Percentiles rank a stretch among this genome's conserved stretches.
Evolutionary conservation across 768 basidiomycete genomes (phyloP).

Genomic region (Kwoniella sp.): DNA sequence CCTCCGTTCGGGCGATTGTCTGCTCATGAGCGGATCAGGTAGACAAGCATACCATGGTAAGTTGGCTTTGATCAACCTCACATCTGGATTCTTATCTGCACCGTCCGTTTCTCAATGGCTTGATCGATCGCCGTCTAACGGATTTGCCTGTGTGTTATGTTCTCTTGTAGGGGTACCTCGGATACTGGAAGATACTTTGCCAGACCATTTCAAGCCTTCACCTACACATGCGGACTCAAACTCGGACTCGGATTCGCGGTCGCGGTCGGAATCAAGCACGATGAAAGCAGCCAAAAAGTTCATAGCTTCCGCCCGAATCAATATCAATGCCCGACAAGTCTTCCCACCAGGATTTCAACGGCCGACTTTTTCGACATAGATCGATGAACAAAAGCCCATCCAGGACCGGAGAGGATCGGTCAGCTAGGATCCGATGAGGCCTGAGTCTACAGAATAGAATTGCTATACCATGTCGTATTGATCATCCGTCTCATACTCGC

Average conservation of each 20-base stretch:
- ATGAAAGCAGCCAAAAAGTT: constrained; percentile 42
- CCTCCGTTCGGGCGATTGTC: constrained; percentile 83
- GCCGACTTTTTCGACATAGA: constrained; percentile 3
- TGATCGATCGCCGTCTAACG: too few relatives aligned
- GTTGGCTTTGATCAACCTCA: too few relatives aligned
- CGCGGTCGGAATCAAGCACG: not conserved
- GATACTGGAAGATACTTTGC: constrained; percentile 78
- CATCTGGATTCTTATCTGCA: too few relatives aligned
- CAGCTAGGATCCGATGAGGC: too few relatives aligned
- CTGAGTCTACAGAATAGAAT: too few relatives aligned
- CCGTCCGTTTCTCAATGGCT: too few relatives aligned
- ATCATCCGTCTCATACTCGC: too few relatives aligned
- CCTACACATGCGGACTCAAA: too few relatives aligned
- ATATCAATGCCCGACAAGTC: constrained; percentile 83
- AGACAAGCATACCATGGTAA: constrained; percentile 93
- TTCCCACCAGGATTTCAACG: constrained; percentile 49
- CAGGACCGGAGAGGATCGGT: too few relatives aligned
- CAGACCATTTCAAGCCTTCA: constrained; percentile 54
- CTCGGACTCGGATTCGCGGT: constrained; percentile 53
- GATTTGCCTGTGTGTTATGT: too few relatives aligned
- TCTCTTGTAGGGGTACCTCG: constrained; percentile 71
- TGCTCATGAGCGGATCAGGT: constrained; percentile 90
- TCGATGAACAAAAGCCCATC: not conserved
- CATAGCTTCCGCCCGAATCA: constrained; percentile 63
- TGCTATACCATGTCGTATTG: too few relatives aligned